Evolutionary conservation across 176 grass and related monocot species (phyloP).

Genomic region (Poa annua): DNA sequence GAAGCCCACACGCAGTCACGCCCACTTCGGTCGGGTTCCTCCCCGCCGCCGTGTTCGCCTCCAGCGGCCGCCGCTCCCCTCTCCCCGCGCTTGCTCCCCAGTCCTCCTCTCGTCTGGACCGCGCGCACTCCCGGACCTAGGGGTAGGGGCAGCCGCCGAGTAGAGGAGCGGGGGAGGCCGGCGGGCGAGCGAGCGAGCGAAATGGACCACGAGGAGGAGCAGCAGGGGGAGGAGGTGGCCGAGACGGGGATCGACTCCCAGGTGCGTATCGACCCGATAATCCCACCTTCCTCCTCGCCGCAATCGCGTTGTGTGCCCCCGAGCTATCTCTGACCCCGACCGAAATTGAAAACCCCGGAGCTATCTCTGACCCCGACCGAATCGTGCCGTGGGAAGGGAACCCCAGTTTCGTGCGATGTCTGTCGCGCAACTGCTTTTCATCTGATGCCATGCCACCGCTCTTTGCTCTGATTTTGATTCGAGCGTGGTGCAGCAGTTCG

Average conservation of each 20-base stretch:
- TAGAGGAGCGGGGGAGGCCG: conserved; percentile 2
- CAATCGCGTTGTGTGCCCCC: not conserved
- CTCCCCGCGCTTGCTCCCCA: not conserved
- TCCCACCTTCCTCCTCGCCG: not conserved
- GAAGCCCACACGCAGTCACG: not conserved
- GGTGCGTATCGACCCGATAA: conserved; percentile 42
- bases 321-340: not conserved
- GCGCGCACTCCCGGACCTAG: not conserved
- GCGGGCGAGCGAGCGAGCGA: conserved; percentile 3
- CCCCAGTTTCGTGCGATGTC: conserved; percentile 18
- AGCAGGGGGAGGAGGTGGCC: conserved; percentile 44
- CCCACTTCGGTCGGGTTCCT: not conserved
- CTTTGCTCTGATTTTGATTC: too few species aligned
- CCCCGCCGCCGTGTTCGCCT: not conserved
- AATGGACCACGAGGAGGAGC: conserved; percentile 48
- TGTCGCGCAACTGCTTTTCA: not conserved
- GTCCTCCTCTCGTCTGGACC: not conserved
- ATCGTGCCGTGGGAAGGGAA: conserved; percentile 11
- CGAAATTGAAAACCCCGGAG: not conserved
- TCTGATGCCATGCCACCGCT: not conserved
- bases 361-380: not conserved
- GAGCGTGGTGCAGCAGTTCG: too few species aligned
- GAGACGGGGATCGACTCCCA: conserved; percentile 67
- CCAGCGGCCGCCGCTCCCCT: not conserved
- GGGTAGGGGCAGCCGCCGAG: not conserved